phyloP scores from a whole-genome alignment of 2,329 filamentous ascomycete species.

The Gremmenia infestans region DNA sequence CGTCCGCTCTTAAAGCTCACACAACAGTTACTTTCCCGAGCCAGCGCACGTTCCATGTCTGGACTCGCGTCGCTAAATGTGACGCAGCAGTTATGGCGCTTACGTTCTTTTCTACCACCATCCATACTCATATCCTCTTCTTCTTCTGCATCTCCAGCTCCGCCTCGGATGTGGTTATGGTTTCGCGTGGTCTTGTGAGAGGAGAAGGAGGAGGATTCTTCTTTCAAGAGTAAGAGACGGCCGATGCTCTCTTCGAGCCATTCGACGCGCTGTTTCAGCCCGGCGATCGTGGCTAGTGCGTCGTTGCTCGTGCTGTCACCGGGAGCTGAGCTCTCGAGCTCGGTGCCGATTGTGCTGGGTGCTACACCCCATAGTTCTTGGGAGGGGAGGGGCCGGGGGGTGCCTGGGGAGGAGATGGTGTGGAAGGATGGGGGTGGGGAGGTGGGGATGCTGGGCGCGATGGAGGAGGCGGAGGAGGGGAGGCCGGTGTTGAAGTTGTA shows the following conservation, averaged over 20 bases:
- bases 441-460: too few species aligned
- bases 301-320: constrained; percentile 8
- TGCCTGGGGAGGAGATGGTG: constrained; percentile 18
- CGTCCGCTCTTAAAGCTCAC: constrained; percentile 12
- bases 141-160: too few species aligned
- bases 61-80: constrained; percentile 22
- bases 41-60: constrained; percentile 19
- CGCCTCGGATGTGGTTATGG: background rate
- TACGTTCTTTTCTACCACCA: background rate
- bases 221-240: constrained; percentile 14
- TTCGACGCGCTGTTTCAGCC: constrained; percentile 23
- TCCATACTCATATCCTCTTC: too few species aligned
- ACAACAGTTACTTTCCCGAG: constrained; percentile 20
- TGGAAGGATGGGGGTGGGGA: too few species aligned
- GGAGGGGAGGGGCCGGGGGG: constrained; percentile 18
- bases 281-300: constrained; percentile 19
- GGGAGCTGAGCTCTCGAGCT: background rate
- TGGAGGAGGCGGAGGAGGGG: too few species aligned
- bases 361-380: constrained; percentile 27
- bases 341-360: constrained; percentile 15
- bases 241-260: constrained; percentile 27
- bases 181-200: background rate
- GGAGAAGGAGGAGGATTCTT: background rate
- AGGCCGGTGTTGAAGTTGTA: constrained; percentile 23
- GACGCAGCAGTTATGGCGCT: constrained; percentile 24